Base-by-base conservation (phyloP, 495 filamentous ascomycete genomes). In the Cercophora scortea region DNA sequence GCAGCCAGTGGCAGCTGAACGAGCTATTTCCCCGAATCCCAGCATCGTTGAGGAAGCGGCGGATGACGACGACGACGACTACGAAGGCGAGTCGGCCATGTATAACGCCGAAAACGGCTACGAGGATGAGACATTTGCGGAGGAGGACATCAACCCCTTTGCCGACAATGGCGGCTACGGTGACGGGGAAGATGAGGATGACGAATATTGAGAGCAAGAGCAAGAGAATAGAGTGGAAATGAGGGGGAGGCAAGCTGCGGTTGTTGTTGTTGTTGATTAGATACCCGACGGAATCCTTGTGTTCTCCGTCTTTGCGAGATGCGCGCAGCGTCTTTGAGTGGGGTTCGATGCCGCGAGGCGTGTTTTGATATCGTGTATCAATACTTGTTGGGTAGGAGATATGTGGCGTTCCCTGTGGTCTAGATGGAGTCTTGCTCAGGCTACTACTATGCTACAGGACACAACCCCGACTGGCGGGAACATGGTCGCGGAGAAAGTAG, bases 41-140 rank as follows among this genome's bases (percentile, higher is more conserved):
- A 32, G 8, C 12, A 12, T 8, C 16, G 32, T 12, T 33, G 52
- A 45, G 6, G 49, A 53, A 17, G 49, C 41, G 39, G 54, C 53
- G 59, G 61, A 61, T 12, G 62, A 60, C 8, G 50, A 53, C 18
- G 61, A 56, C 11, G 57, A 55, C 15, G 49, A 56, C 10, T 57
- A 45, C 16, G 53, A 65, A 18, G 65, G 57, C 4, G 58, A 57
- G 34, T 36, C 41, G 47, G 47, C 53, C 15, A 52, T 53, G 12
- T 51, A 47, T 8, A 58, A 58, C 4, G 62, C 63, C 25, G 67
- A 60, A 9, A 47, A 60, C 34, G 61, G 56, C 32, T 64, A 63
- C 19, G 64, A 71, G 33, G 68, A 66, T 6, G 66, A 70, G 42
- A 59, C 50, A 2, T 54, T 59, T 38, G 60, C 50, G 15, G 61